Evolutionary conservation across 495 filamentous ascomycete genomes (phyloP).

Genomic region (Penicillium malachiteum): DNA sequence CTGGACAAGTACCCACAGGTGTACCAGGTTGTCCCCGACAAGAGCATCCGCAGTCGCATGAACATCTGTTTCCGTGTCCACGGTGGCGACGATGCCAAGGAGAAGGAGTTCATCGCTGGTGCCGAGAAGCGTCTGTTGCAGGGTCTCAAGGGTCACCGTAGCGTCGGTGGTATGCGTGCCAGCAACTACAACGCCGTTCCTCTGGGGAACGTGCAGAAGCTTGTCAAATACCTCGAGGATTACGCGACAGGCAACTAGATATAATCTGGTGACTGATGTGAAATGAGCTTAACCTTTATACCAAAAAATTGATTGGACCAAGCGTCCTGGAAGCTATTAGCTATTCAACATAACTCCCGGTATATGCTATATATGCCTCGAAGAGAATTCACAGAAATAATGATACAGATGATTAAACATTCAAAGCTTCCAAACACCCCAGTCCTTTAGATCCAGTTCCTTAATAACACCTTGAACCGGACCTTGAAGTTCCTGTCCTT

Average conservation of each 20-base stretch:
- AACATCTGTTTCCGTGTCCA: conserved; percentile 84
- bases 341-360: conserved; percentile 30
- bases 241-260: conserved; percentile 47
- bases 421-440: conserved; percentile 65
- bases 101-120: conserved; percentile 76
- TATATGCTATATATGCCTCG: conserved; percentile 16
- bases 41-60: conserved; percentile 75
- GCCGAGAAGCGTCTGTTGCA: conserved; percentile 53
- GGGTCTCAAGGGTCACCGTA: conserved; percentile 80
- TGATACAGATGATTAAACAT: conserved; percentile 20
- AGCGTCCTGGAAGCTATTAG: conserved; percentile 16
- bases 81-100: conserved; percentile 54
- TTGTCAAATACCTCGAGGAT: conserved; percentile 58
- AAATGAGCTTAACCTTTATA: conserved; percentile 17
- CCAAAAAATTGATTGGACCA: conserved; percentile 10
- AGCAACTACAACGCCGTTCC: conserved; percentile 63
- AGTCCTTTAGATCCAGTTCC: conserved; percentile 52
- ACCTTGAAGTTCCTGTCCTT: conserved; percentile 72
- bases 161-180: conserved; percentile 61
- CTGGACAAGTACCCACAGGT: conserved; percentile 68
- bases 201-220: conserved; percentile 57
- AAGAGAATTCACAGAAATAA: conserved; percentile 5
- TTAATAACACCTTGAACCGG: conserved; percentile 55
- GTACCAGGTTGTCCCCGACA: conserved; percentile 73
- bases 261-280: conserved; percentile 1